Percentiles rank a stretch among this genome's conserved stretches.
Evolutionary conservation across 2,329 filamentous ascomycete genomes (phyloP).

Genomic region (Exophiala viscosa): DNA sequence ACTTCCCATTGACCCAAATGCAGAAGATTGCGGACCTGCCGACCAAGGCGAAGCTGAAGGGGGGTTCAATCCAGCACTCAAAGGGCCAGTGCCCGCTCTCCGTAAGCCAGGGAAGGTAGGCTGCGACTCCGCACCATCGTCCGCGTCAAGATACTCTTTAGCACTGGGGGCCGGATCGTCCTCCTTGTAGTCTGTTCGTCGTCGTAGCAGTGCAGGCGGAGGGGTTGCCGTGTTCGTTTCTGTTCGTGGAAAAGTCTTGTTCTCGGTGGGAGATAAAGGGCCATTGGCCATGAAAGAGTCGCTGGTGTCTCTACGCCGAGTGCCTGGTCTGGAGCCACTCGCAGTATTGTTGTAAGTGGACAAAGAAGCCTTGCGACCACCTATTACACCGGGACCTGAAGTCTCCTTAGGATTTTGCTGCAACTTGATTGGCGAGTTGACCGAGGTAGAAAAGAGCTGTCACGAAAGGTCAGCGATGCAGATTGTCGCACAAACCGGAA

Average conservation of each 20-base stretch:
- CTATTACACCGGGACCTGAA: slow-evolving; percentile 45
- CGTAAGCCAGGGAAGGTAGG: slow-evolving; percentile 54
- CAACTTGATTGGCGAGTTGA: slow-evolving; percentile 91
- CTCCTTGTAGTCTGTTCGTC: slow-evolving; percentile 61
- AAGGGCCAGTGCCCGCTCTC: slow-evolving; percentile 53
- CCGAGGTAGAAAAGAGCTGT: slow-evolving; percentile 76
- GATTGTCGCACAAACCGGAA: slow-evolving; percentile 7
- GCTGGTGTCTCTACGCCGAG: slow-evolving; percentile 80
- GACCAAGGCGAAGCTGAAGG: slow-evolving; percentile 55
- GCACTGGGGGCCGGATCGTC: slow-evolving; percentile 35
- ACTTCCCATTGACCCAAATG: slow-evolving; percentile 70
- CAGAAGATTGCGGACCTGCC: slow-evolving; percentile 56
- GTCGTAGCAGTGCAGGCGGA: slow-evolving; percentile 57
- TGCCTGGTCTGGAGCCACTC: slow-evolving; percentile 69
- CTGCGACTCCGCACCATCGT: slow-evolving; percentile 36
- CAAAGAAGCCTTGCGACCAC: slow-evolving; percentile 76
- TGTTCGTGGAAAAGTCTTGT: slow-evolving; percentile 46
- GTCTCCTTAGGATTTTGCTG: slow-evolving; percentile 65
- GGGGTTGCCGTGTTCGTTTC: slow-evolving; percentile 57
- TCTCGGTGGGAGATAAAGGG: slow-evolving; percentile 47
- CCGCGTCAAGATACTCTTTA: slow-evolving; percentile 52
- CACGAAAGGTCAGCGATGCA: slow-evolving; percentile 21
- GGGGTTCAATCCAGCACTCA: slow-evolving; percentile 48
- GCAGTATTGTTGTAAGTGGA: slow-evolving; percentile 72
- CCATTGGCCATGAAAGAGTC: slow-evolving; percentile 56